Conservation (phyloP, 306 rosid species). For the Vachellia collinsii region DNA sequence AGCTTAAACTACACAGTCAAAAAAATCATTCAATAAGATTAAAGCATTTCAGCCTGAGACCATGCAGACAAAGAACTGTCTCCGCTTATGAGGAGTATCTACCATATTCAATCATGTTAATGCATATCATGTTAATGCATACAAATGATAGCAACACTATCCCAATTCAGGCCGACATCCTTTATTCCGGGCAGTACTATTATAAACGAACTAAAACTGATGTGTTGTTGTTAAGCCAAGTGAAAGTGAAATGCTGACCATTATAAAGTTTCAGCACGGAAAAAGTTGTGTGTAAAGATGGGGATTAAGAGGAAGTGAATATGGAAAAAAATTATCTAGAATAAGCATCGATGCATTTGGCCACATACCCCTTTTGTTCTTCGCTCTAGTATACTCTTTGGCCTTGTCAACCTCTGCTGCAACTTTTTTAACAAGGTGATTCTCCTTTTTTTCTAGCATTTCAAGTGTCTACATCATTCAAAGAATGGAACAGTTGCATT, state of each 20-base stretch:
- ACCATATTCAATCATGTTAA: not conserved
- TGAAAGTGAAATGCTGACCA: conserved; percentile 14
- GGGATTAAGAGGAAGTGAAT: conserved; percentile 1
- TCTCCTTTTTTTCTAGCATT: conserved; percentile 99
- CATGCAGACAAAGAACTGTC: not conserved
- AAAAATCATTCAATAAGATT: not conserved
- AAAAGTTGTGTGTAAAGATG: not conserved
- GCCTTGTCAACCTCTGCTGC: conserved; percentile 86
- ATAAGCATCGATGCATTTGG: conserved; percentile 27
- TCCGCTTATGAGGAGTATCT: not conserved
- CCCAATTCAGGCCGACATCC: not conserved
- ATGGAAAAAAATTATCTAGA: not conserved
- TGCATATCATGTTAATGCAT: too few relatives aligned
- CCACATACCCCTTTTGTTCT: conserved; percentile 86
- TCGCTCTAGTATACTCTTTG: conserved; percentile 78
- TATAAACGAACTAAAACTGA: not conserved
- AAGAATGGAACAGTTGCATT: conserved; percentile 23
- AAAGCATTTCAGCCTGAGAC: not conserved
- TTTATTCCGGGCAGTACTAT: not conserved
- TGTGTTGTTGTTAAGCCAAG: not conserved
- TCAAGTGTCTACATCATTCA: conserved; percentile 78
- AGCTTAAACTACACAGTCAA: not conserved
- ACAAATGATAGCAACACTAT: not conserved
- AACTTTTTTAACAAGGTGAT: conserved; percentile 80
- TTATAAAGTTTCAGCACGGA: conserved; percentile 13